phyloP scores from a whole-genome alignment of 2,329 filamentous ascomycete species.

The Endothia cerciana region DNA sequence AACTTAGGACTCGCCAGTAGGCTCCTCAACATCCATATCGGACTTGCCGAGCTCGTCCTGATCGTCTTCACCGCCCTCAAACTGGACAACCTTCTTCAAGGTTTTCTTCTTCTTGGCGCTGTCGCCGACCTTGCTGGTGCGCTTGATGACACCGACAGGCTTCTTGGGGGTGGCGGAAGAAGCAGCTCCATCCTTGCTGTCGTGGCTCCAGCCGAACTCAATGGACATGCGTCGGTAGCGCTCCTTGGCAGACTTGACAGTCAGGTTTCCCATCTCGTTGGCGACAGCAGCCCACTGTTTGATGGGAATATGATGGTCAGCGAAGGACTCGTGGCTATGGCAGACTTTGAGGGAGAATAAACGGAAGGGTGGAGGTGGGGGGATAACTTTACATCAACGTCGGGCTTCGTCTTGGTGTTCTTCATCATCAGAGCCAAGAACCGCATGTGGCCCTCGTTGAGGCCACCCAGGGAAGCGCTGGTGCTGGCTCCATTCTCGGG shows the following conservation, averaged over 20 bases:
- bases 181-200: neutral
- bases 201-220: slow-evolving; percentile 25
- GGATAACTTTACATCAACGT: slow-evolving; percentile 27
- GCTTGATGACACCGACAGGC: slow-evolving; percentile 22
- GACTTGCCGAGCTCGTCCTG: slow-evolving; percentile 2
- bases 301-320: neutral
- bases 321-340: too few relatives aligned
- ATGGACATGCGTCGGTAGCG: slow-evolving; percentile 29
- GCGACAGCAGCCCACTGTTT: slow-evolving; percentile 29
- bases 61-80: neutral
- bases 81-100: neutral
- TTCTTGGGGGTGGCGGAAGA: slow-evolving; percentile 14
- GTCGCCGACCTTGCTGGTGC: slow-evolving; percentile 5
- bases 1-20: neutral
- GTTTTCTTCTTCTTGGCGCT: slow-evolving; percentile 19
- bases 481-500: neutral
- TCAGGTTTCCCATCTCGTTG: slow-evolving; percentile 11
- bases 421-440: slow-evolving; percentile 27
- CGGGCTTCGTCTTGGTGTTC: slow-evolving; percentile 28
- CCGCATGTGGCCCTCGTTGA: slow-evolving; percentile 23
- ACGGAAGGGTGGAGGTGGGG: neutral
- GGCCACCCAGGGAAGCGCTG: neutral
- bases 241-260: slow-evolving; percentile 25
- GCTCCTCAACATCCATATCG: neutral
- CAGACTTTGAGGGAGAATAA: neutral